A percentile compares a stretch with the other conserved stretches of the same genome.
Evolutionary conservation across 2,329 filamentous ascomycete genomes (phyloP).

Genomic region (Tolypocladium album): DNA sequence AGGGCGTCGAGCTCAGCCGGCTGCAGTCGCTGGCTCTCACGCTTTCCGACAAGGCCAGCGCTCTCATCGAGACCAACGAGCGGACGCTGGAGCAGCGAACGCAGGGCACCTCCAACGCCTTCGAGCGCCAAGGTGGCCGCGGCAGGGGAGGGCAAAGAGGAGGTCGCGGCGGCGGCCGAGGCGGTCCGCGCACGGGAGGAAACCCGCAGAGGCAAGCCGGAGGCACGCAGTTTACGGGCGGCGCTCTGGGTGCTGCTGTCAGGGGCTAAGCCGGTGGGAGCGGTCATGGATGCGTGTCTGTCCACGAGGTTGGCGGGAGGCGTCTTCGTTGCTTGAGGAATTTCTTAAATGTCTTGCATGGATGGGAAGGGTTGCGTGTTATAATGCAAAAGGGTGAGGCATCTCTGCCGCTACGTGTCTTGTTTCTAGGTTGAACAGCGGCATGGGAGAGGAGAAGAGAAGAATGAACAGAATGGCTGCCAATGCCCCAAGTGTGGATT

Average conservation of each 20-base stretch:
- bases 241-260: slow-evolving; percentile 61
- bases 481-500: not conserved
- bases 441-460: not conserved
- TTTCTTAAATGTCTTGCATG: not conserved
- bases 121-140: slow-evolving; percentile 81
- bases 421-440: not conserved
- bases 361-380: slow-evolving; percentile 1
- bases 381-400: not conserved
- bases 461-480: not conserved
- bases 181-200: slow-evolving; percentile 47
- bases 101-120: slow-evolving; percentile 88
- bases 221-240: slow-evolving; percentile 72
- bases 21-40: slow-evolving; percentile 92
- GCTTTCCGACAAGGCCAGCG: slow-evolving; percentile 89
- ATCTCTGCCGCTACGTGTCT: not conserved
- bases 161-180: slow-evolving; percentile 50
- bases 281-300: slow-evolving; percentile 1
- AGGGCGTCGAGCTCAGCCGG: slow-evolving; percentile 94
- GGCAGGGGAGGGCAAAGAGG: slow-evolving; percentile 56
- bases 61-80: slow-evolving; percentile 94
- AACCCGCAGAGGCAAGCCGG: slow-evolving; percentile 56
- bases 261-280: slow-evolving; percentile 34
- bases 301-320: slow-evolving; percentile 2
- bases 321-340: slow-evolving; percentile 4
- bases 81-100: slow-evolving; percentile 94